Conservation (phyloP, 306 rosid genomes). For the Gleditsia sinensis region DNA sequence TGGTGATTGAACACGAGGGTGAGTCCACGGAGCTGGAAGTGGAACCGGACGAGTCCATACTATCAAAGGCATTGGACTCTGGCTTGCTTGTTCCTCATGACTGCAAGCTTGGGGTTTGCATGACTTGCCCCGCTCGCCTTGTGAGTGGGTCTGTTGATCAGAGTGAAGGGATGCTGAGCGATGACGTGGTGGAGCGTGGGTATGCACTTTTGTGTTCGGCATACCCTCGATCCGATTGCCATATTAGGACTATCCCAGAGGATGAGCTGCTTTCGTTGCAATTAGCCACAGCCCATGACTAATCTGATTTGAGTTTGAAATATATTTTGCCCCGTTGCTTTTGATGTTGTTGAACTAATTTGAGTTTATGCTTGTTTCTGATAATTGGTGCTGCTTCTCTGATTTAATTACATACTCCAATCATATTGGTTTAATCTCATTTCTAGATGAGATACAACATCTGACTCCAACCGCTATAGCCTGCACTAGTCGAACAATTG, state of each 20-base stretch:
- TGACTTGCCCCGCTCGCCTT: conserved; percentile 98
- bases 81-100: conserved; percentile 84
- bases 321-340: neutral
- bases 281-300: conserved; percentile 94
- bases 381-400: neutral
- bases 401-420: neutral
- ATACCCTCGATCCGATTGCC: conserved; percentile 86
- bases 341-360: conserved; percentile 22
- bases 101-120: conserved; percentile 97
- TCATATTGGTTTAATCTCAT: neutral
- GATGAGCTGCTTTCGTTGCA: conserved; percentile 87
- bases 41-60: conserved; percentile 59
- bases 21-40: conserved; percentile 59
- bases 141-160: conserved; percentile 81
- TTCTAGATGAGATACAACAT: too few relatives aligned
- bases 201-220: conserved; percentile 73
- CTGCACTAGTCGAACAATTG: too few relatives aligned
- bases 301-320: conserved; percentile 17
- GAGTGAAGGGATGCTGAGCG: conserved; percentile 98
- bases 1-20: conserved; percentile 81
- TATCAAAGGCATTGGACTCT: conserved; percentile 70
- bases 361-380: conserved; percentile 27
- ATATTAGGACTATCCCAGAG: conserved; percentile 70
- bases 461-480: too few relatives aligned
- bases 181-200: conserved; percentile 92